These are phyloP conservation scores for Elongisporangium prolatum DNA, from an alignment of 352 stramenopile genomes.

Conservation along the genomic window DNA sequence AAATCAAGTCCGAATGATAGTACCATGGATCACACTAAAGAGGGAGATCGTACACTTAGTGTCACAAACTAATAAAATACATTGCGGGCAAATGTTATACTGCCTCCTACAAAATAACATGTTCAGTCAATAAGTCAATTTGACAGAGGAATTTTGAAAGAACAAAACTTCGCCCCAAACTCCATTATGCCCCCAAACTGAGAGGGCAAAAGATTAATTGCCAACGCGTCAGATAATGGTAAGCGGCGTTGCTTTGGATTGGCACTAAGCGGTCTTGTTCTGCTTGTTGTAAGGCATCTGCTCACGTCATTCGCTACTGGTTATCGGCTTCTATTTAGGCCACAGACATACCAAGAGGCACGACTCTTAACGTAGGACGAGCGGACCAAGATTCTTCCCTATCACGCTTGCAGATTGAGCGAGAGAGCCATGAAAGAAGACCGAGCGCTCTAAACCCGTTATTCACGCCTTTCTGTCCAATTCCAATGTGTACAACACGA, in stretches of 20 bases:
- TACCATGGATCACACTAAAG: no score
- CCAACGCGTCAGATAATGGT: background rate
- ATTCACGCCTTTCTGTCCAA: no score
- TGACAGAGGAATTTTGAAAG: background rate
- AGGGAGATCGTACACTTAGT: no score
- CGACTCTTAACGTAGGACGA: constrained; percentile 1
- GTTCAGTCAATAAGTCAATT: constrained; percentile 1
- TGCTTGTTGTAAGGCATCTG: constrained; percentile 1
- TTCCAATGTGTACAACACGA: background rate
- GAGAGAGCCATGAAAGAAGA: background rate
- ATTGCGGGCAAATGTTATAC: constrained; percentile 4
- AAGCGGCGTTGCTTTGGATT: background rate
- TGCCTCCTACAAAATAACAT: background rate
- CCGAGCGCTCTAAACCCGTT: background rate
- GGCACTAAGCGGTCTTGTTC: background rate
- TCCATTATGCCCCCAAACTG: no score
- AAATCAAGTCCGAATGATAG: no score
- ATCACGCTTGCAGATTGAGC: constrained; percentile 3
- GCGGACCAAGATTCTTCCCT: constrained; percentile 1
- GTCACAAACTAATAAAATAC: no score
- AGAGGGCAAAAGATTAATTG: background rate
- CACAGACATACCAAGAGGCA: constrained; percentile 1
- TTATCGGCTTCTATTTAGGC: background rate
- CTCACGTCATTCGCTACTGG: background rate
- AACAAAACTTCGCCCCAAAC: background rate